Percentiles rank a stretch among this genome's conserved stretches.
Conservation (phyloP, 2,329 filamentous ascomycete genomes). For the Alternaria hordeiaustralica region DNA sequence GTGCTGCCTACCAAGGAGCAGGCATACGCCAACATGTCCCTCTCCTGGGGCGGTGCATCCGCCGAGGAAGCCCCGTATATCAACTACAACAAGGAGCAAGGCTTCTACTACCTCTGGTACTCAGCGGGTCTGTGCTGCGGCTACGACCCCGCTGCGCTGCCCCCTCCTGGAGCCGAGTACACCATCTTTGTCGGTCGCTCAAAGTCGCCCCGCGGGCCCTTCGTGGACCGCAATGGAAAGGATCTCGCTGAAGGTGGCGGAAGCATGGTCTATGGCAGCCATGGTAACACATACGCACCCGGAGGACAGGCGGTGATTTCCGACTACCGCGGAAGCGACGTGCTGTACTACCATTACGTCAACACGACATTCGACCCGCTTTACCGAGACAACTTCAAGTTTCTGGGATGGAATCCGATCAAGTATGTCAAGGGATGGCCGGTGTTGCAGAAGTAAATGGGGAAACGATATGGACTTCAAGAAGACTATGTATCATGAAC, state of each 20-base stretch:
- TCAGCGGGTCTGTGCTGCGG: neutral
- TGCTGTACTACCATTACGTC: slow-evolving; percentile 28
- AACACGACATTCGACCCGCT: neutral
- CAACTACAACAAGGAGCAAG: slow-evolving; percentile 49
- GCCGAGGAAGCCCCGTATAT: neutral
- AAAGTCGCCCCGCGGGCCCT: slow-evolving; percentile 56
- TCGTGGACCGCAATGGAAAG: slow-evolving; percentile 41
- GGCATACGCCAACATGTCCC: slow-evolving; percentile 20
- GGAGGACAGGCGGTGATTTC: slow-evolving; percentile 25
- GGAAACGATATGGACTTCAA: neutral
- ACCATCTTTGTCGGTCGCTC: slow-evolving; percentile 67
- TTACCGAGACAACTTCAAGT: neutral
- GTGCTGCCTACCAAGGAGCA: slow-evolving; percentile 5
- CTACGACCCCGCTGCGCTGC: neutral
- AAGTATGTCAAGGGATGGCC: neutral
- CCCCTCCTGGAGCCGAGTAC: slow-evolving; percentile 61
- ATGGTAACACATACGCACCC: slow-evolving; percentile 46
- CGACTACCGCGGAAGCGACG: slow-evolving; percentile 10
- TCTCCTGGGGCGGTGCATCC: neutral
- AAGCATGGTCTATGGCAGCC: slow-evolving; percentile 63
- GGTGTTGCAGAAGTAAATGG: neutral
- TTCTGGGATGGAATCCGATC: neutral
- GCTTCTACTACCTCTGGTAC: slow-evolving; percentile 1
- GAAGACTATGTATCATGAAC: neutral
- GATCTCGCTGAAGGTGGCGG: slow-evolving; percentile 62